phyloP scores from a whole-genome alignment of 495 filamentous ascomycete species.

The Articulospora tetracladia region DNA sequence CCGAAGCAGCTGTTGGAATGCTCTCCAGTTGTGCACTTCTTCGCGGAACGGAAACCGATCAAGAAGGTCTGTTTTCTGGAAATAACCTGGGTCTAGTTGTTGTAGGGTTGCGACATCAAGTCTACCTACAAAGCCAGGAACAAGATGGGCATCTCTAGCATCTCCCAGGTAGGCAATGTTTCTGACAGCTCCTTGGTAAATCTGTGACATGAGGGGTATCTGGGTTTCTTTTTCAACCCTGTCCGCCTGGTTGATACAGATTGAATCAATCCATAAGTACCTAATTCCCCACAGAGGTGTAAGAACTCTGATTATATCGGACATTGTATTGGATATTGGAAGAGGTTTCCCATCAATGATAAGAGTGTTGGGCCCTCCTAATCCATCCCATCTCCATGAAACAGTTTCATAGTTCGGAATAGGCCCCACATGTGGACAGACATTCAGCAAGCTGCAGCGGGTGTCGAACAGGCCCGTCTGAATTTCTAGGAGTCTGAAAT shows the following conservation, averaged over 20 bases:
- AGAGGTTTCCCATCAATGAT: constrained; percentile 8
- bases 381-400: constrained; percentile 12
- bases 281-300: constrained; percentile 9
- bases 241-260: constrained; percentile 21
- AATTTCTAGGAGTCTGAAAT: too few species aligned
- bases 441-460: too few species aligned
- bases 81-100: constrained; percentile 10
- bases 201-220: constrained; percentile 32
- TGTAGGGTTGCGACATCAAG: constrained; percentile 10
- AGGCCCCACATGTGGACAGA: too few species aligned
- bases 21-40: constrained; percentile 11
- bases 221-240: constrained; percentile 28
- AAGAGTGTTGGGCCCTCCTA: constrained; percentile 4
- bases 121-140: constrained; percentile 12
- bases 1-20: too few species aligned
- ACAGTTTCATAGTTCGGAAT: too few species aligned
- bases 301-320: constrained; percentile 9
- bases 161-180: constrained; percentile 33
- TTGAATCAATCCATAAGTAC: constrained; percentile 31
- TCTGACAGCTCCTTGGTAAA: constrained; percentile 28
- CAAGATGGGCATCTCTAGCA: constrained; percentile 12
- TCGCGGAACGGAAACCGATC: constrained; percentile 11
- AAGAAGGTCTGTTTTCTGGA: constrained; percentile 6
- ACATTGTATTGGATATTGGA: constrained; percentile 12
- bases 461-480: too few species aligned